Conservation (phyloP, 1,139 yeast genomes). For the Wickerhamomyces sp. region DNA sequence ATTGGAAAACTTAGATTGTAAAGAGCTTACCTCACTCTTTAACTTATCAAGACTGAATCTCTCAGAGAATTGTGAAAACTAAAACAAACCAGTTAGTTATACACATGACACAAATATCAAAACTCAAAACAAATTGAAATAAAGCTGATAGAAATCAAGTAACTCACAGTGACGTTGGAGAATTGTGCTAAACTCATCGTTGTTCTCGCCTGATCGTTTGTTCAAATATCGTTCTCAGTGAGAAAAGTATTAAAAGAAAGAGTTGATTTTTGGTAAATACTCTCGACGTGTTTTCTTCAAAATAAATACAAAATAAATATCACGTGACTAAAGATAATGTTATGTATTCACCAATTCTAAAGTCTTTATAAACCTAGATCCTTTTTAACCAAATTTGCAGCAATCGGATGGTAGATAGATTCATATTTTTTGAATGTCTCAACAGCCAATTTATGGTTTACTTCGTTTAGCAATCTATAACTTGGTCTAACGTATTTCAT, state of each 20-base stretch:
- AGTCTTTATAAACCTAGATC: slow-evolving; percentile 46
- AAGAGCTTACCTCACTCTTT: slow-evolving; percentile 37
- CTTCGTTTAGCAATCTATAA: slow-evolving; percentile 57
- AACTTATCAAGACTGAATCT: slow-evolving; percentile 49
- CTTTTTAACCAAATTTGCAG: slow-evolving; percentile 72
- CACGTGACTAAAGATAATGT: too few relatives aligned
- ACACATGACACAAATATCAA: slow-evolving; percentile 5
- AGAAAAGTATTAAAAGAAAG: too few relatives aligned
- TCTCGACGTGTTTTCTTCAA: neutral
- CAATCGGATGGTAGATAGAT: slow-evolving; percentile 76
- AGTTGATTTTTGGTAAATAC: neutral
- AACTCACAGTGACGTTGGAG: slow-evolving; percentile 4
- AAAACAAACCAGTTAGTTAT: too few relatives aligned
- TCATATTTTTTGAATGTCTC: slow-evolving; percentile 57
- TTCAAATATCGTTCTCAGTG: neutral
- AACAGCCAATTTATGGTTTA: slow-evolving; percentile 63
- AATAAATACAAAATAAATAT: neutral
- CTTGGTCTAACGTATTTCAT: slow-evolving; percentile 95
- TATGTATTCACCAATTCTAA: too few relatives aligned
- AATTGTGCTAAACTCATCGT: slow-evolving; percentile 13
- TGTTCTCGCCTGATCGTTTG: neutral
- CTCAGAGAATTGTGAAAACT: slow-evolving; percentile 41
- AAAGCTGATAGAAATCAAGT: neutral
- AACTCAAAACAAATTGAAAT: neutral
- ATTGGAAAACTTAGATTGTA: slow-evolving; percentile 65